phyloP scores from a whole-genome alignment of 1,284 basidiomycete species.

The Cutaneotrichosporon curvatum region DNA sequence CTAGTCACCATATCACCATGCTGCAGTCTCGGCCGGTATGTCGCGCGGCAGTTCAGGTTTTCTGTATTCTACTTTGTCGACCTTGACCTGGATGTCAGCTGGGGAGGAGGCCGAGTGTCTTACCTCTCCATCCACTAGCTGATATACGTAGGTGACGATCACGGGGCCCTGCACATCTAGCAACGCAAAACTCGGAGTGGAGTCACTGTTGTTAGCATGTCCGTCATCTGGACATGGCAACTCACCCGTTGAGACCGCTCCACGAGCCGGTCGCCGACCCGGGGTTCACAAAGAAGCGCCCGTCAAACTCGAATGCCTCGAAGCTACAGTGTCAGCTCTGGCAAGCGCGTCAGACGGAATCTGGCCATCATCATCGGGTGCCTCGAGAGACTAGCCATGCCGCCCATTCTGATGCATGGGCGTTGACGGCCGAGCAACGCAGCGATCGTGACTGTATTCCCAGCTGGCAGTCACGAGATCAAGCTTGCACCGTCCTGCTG shows the following conservation, averaged over 20 bases:
- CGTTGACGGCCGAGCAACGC: too few relatives aligned
- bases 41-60: constrained; percentile 40
- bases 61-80: constrained; percentile 50
- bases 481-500: too few relatives aligned
- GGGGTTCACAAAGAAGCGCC: constrained; percentile 91
- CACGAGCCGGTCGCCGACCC: constrained; percentile 93
- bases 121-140: constrained; percentile 86
- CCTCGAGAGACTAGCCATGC: too few relatives aligned
- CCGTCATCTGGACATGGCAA: constrained; percentile 4
- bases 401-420: too few relatives aligned
- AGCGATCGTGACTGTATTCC: too few relatives aligned
- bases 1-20: too few relatives aligned
- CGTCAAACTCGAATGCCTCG: constrained; percentile 85
- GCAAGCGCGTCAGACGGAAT: too few relatives aligned
- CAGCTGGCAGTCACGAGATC: too few relatives aligned
- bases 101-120: constrained; percentile 15
- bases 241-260: constrained; percentile 66
- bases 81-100: constrained; percentile 44
- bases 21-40: too few relatives aligned
- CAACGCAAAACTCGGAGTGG: constrained; percentile 76
- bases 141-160: constrained; percentile 92
- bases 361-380: too few relatives aligned
- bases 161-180: constrained; percentile 93
- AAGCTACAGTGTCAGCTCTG: constrained; percentile 56
- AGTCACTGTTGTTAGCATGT: constrained; percentile 48